Percentiles rank a stretch among this genome's conserved stretches.
Conservation (phyloP, 805 yeast genomes). For the Starmerella asiatica region DNA sequence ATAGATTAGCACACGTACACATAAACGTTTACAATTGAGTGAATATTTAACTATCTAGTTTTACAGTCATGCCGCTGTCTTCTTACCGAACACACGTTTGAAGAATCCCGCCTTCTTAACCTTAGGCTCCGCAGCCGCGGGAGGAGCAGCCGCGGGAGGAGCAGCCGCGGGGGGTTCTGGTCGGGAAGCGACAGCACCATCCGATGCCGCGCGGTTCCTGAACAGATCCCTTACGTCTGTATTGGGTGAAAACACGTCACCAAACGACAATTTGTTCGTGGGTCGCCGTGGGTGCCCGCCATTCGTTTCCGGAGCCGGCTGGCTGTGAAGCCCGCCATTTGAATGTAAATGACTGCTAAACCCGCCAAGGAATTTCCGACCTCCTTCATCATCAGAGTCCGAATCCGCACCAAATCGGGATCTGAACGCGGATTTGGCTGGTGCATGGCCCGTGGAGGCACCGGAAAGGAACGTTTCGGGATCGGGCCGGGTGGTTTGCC, state of each 20-base stretch:
- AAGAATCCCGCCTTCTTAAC: slow-evolving; percentile 16
- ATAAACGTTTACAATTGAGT: too few relatives aligned
- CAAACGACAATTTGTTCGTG: slow-evolving; percentile 13
- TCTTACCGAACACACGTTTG: slow-evolving; percentile 17
- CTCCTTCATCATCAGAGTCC: slow-evolving; percentile 24
- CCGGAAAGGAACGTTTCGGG: slow-evolving; percentile 11
- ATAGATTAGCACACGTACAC: background rate
- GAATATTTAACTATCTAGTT: too few relatives aligned
- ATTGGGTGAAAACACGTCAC: slow-evolving; percentile 24
- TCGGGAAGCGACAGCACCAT: slow-evolving; percentile 3
- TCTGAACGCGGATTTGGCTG: slow-evolving; percentile 13
- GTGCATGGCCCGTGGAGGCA: background rate
- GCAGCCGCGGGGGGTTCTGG: background rate
- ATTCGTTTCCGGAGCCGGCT: background rate
- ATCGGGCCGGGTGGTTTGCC: slow-evolving; percentile 14
- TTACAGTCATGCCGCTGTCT: too few relatives aligned
- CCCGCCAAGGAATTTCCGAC: background rate
- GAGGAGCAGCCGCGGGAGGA: background rate
- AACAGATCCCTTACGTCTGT: slow-evolving; percentile 22
- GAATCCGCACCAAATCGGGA: slow-evolving; percentile 27
- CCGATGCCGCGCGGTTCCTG: slow-evolving; percentile 13
- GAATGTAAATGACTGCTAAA: background rate
- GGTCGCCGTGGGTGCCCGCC: too few relatives aligned
- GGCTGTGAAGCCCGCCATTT: background rate
- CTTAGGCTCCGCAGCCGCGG: slow-evolving; percentile 1